phyloP scores from a whole-genome alignment of 2,329 filamentous ascomycete species.

The Ceratocystis lukuohia region DNA sequence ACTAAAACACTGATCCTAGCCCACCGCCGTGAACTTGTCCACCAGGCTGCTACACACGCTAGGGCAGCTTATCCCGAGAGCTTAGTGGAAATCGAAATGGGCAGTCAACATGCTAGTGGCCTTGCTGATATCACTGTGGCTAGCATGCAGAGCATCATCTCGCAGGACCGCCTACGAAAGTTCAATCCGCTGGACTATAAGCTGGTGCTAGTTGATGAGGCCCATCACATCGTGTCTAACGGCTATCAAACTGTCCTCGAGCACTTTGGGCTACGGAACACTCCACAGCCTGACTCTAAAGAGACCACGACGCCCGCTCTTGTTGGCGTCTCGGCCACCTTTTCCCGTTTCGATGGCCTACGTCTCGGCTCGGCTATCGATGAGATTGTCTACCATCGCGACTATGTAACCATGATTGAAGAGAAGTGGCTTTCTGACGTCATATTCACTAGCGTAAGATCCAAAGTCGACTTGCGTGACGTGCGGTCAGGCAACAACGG shows the following conservation, averaged over 20 bases:
- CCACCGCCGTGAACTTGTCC: slow-evolving; percentile 82
- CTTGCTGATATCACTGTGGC: slow-evolving; percentile 85
- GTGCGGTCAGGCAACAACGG: slow-evolving; percentile 42
- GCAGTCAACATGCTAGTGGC: slow-evolving; percentile 59
- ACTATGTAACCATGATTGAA: slow-evolving; percentile 54
- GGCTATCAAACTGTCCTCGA: slow-evolving; percentile 61
- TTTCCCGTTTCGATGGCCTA: slow-evolving; percentile 68
- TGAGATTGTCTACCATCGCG: slow-evolving; percentile 88
- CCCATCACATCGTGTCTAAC: slow-evolving; percentile 84
- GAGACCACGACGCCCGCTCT: slow-evolving; percentile 40
- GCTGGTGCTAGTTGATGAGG: slow-evolving; percentile 85
- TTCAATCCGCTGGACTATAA: slow-evolving; percentile 74
- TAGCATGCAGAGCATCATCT: slow-evolving; percentile 73
- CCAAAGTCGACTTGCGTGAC: slow-evolving; percentile 62
- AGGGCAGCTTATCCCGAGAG: slow-evolving; percentile 64
- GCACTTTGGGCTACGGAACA: slow-evolving; percentile 57
- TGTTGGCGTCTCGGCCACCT: slow-evolving; percentile 78
- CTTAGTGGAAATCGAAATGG: slow-evolving; percentile 85
- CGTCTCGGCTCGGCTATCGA: slow-evolving; percentile 75
- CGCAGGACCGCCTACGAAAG: slow-evolving; percentile 62
- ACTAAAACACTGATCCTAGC: slow-evolving; percentile 80
- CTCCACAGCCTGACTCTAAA: slow-evolving; percentile 33
- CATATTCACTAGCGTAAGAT: slow-evolving; percentile 85
- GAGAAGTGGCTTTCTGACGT: slow-evolving; percentile 87
- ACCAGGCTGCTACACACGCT: slow-evolving; percentile 85